These are phyloP conservation scores for Parsonsia alboflavescens DNA, from an alignment of 257 asterid genomes.

Conservation along the genomic window DNA sequence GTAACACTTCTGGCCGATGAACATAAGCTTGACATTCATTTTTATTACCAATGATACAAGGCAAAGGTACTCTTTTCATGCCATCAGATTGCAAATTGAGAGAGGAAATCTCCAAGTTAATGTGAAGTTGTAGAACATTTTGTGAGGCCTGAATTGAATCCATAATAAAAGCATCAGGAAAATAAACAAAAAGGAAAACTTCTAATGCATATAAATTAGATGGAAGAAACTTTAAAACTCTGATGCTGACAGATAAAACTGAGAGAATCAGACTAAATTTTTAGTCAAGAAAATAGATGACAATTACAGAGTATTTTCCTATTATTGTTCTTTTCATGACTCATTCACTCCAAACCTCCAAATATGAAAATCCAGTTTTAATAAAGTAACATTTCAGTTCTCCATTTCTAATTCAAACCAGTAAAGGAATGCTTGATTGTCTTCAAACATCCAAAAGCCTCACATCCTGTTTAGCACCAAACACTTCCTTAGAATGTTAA, in stretches of 20 bases:
- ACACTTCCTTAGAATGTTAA: not conserved
- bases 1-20: conserved; percentile 43
- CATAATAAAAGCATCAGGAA: conserved; percentile 13
- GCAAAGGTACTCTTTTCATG: conserved; percentile 30
- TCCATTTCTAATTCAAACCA: not conserved
- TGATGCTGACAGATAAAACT: not conserved
- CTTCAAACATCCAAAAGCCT: not conserved
- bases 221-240: not conserved
- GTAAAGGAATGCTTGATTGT: not conserved
- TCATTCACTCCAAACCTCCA: not conserved
- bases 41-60: conserved; percentile 44
- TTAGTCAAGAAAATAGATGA: not conserved
- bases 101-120: conserved; percentile 57
- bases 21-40: conserved; percentile 46
- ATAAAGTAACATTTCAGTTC: not conserved
- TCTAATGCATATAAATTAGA: not conserved
- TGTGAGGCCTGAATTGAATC: conserved; percentile 46
- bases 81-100: conserved; percentile 30
- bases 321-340: not conserved
- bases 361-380: not conserved
- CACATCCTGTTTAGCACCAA: not conserved
- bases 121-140: conserved; percentile 47
- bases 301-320: not conserved
- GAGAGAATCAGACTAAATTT: not conserved
- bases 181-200: conserved; percentile 15